Conservation (phyloP, 176 grass and related monocot species). For the Carex scoparia region DNA sequence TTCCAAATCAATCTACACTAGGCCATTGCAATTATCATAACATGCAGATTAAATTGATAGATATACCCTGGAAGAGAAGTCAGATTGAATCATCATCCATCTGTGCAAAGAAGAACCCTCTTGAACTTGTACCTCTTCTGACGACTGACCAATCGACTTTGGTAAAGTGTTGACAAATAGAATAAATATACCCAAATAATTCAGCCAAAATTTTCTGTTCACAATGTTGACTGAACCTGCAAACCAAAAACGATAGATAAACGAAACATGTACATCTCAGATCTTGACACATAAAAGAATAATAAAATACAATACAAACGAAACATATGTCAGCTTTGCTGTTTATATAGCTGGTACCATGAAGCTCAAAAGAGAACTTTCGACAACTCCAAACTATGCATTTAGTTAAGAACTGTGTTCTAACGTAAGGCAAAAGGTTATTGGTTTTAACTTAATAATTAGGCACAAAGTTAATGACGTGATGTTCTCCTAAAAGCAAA, state of each 20-base stretch:
- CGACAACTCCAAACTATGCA: background rate
- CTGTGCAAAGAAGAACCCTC: background rate
- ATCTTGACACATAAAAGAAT: background rate
- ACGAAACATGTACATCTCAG: background rate
- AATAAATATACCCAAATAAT: conserved; percentile 5
- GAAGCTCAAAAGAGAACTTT: background rate
- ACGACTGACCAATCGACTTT: conserved; percentile 9
- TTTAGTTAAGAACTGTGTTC: background rate
- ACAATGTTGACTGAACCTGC: background rate
- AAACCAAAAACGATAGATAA: background rate
- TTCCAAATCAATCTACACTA: background rate
- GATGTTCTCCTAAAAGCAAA: background rate
- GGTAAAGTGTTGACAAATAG: conserved; percentile 12
- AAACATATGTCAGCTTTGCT: background rate
- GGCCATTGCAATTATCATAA: background rate
- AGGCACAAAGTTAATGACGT: background rate
- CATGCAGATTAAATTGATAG: conserved; percentile 1
- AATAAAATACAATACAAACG: background rate
- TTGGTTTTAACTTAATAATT: background rate
- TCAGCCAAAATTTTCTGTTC: background rate
- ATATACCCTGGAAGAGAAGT: conserved; percentile 1
- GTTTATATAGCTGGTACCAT: background rate
- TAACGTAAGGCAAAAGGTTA: background rate
- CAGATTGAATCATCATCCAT: conserved; percentile 7
- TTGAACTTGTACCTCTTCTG: conserved; percentile 3